Evolutionary conservation across 2,329 filamentous ascomycete genomes (phyloP), one percentile per base, ranked within the genome.

Genomic region (Curvularia hawaiiensis): DNA sequence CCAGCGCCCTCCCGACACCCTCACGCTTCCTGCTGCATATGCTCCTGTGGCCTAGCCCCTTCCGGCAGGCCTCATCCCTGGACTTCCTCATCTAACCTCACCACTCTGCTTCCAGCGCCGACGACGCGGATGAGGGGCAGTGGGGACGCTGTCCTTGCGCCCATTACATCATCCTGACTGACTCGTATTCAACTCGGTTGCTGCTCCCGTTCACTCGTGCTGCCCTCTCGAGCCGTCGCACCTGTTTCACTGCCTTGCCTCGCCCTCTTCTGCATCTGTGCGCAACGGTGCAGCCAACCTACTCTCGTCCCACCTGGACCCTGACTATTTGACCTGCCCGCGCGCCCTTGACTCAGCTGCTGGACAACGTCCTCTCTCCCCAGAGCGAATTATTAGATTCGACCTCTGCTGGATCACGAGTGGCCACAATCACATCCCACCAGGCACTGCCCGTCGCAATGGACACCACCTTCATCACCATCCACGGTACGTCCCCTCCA

Each of bases 391-490:
- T 75, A 72, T 74, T 75, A 75, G 71, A 75, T 74, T 75, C 72
- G 69, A 68, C 65, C 52, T 51, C 16, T 24, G 33, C 46, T 53
- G 69, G 70, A 71, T n/a, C 66, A 50, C 56, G 51, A 61, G 67
- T 66, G 63, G 66, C 60, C 40, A 58, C 64, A 8, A 6, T 11
- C 28, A 68, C 20, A 26, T 40, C 35, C 16, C 24, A 30, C 14
- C 4, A 28, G 24, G n/a, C n/a, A n/a, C n/a, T 40, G 49, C 44
- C 53, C 47, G 58, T 56, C 62, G 64, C 57, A 48, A 75, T 75
- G 90, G 90, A 93, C 78, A 90, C 90, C 66, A 95, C 91, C 31
- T 96, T 96, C 79, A 95, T 96, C 79, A 92, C 91, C 66, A 95
- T 96, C 73, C 91, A 95, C 74, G 91, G 91, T 90, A 79, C 80